Evolutionary conservation across 1,284 basidiomycete species (phyloP), one percentile per base, ranked within the genome.

Genomic region (Stereum hirsutum): DNA sequence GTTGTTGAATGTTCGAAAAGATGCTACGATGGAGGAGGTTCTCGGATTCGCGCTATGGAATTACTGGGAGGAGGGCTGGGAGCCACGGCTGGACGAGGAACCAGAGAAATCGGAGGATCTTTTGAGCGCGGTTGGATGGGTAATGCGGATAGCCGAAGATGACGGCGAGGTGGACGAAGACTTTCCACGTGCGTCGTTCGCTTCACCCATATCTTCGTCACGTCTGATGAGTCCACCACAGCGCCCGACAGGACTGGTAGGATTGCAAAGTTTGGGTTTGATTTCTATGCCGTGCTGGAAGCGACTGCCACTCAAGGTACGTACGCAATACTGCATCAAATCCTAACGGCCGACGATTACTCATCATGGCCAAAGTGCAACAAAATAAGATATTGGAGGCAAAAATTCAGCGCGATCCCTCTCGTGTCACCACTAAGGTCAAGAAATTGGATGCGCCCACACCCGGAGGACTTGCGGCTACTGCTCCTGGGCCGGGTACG

Each of bases 101-200:
- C 49, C 78, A 39, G 58, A 59, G 24, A 75, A 74, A 4, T 74
- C 77, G 43, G 75, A 79, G 23, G 79, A 87, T 5, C 68, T 64
- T 52, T 65, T 89, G 43, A 83, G 77, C 33, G 88, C 89, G 0
- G 71, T 89, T 1, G 92, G 89, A 1, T 99, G 95, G 94, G 83
- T 91, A n/a, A 61, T 99, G 62, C 72, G 92, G 46, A 93, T 99
- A 45, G 90, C 94, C 6, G 95, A 99, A 57, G 90, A 94, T 41
- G 93, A 98, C 60, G 96, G 96, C 14, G 92, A 97, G 61, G 92
- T 98, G 0, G 96, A 99, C 58, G 95, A 98, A 59, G 96, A 99
- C 62, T 99, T 95, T 56, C 95, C 96, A 24, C 82, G 90, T 93
- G 56, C 52, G 78, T 52, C 57, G 39, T 34, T 25, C 17, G 11